phyloP scores from a whole-genome alignment of 352 stramenopile genomes.

The Saprolegnia diclina region DNA sequence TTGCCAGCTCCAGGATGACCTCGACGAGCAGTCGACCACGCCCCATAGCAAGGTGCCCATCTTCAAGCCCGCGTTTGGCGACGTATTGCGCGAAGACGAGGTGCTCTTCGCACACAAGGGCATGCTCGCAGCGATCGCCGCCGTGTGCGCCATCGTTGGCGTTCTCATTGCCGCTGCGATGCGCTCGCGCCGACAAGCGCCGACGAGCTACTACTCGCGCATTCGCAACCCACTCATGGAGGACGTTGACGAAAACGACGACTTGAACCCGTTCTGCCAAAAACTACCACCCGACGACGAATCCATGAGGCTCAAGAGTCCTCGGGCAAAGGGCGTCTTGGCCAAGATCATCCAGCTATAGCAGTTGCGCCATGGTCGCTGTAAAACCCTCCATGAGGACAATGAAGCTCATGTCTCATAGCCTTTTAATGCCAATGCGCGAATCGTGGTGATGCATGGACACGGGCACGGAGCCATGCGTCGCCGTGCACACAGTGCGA shows the following conservation, averaged over 20 bases:
- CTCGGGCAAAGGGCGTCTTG: neutral
- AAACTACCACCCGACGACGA: conserved; percentile 18
- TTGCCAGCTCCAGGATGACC: conserved; percentile 26
- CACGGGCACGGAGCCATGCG: too few relatives aligned
- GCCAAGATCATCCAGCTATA: neutral
- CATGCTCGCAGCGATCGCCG: neutral
- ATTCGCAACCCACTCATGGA: conserved; percentile 36
- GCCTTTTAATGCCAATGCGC: too few relatives aligned
- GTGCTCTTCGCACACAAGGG: neutral
- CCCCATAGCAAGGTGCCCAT: neutral
- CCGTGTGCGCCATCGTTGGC: neutral
- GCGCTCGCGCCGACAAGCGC: neutral
- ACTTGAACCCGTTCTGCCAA: conserved; percentile 73
- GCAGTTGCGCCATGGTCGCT: neutral
- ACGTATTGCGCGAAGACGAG: neutral
- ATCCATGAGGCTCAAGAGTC: neutral
- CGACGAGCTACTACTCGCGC: conserved; percentile 10
- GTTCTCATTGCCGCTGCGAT: neutral
- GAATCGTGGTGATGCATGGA: too few relatives aligned
- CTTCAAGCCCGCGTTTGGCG: neutral
- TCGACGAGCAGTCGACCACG: neutral
- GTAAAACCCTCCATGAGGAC: neutral
- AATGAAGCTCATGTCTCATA: neutral
- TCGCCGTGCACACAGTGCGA: too few relatives aligned
- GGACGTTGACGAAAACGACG: conserved; percentile 37